phyloP scores from a whole-genome alignment of 2,329 filamentous ascomycete genomes.

The Diaporthe humulicola region DNA sequence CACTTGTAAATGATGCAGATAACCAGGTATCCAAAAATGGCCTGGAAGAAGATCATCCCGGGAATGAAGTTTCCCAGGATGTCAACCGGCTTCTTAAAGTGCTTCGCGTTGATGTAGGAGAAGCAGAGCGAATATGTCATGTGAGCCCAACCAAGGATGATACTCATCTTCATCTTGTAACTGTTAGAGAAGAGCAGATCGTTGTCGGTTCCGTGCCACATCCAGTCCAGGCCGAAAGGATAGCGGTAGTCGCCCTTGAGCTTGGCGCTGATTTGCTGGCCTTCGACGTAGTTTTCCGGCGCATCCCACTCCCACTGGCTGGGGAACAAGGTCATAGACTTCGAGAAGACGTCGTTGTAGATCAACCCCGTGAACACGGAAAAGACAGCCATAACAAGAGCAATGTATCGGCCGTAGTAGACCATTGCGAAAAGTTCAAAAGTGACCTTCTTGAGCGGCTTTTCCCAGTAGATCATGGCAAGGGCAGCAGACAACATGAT shows the following conservation, averaged over 20 bases:
- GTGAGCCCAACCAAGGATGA: conserved; percentile 95
- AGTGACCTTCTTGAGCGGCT: conserved; percentile 88
- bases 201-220: conserved; percentile 97
- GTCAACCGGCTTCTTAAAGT: conserved; percentile 95
- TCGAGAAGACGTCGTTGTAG: conserved; percentile 98
- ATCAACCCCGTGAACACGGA: conserved; percentile 97
- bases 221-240: conserved; percentile 95
- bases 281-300: conserved; percentile 76
- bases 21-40: conserved; percentile 97
- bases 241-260: conserved; percentile 85
- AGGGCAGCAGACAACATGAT: conserved; percentile 88
- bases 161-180: conserved; percentile 99
- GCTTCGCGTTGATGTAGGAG: conserved; percentile 90
- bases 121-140: conserved; percentile 99
- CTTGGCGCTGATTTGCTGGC: conserved; percentile 73
- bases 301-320: conserved; percentile 88
- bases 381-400: conserved; percentile 97
- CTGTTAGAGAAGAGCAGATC: conserved; percentile 96
- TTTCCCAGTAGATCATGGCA: conserved; percentile 98
- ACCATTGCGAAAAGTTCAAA: conserved; percentile 99
- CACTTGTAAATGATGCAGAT: conserved; percentile 98
- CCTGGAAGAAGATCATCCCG: conserved; percentile 99
- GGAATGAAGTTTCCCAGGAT: conserved; percentile 98
- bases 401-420: conserved; percentile 98
- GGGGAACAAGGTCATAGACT: conserved; percentile 87